Evolutionary conservation across 1,284 basidiomycete species (phyloP), one percentile per base, ranked within the genome.

Genomic region (Exobasidium cylindrosporum): DNA sequence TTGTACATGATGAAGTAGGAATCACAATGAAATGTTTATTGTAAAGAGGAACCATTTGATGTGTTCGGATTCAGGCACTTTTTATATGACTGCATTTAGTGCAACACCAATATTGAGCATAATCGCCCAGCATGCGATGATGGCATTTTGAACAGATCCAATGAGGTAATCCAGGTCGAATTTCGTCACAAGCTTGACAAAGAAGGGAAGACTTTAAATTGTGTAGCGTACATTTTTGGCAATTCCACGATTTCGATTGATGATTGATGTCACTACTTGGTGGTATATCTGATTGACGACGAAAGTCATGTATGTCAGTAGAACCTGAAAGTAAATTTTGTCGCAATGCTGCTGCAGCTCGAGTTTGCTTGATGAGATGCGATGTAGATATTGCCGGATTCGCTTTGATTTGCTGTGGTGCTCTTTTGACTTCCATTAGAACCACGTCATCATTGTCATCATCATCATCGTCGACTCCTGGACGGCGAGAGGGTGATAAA

Each of bases 221-320:
- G 28, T 26, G 30, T n/a, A 62, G 31, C 2, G 64, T 57, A 28
- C 64, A 62, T 7, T 50, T 28, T 40, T 62, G 57, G 29, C 61
- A 62, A 28, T 46, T 50, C 61, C 57, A 63, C 24, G 23, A 21
- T 10, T 1, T 24, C 3, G 45, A 5, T 40, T 30, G 47, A 46
- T 17, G 14, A 54, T 13, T 29, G 57, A 23, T 29, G 21, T 5
- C 11, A 26, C 5, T n/a, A 13, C 32, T 17, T 26, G 35, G 21
- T 14, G 13, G 54, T 43, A 14, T 30, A 44, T 28, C 40, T 32
- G 40, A 29, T 44, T 1, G 21, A 1, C 5, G 2, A 4, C 43
- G 40, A 28, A 14, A 29, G 0, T 47, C 45, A 10, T 40, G 57
- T 10, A 2, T 24, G 44, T 31, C 30, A 2, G 35, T 7, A 40